A percentile compares a stretch with the other conserved stretches of the same genome.
phyloP scores from a whole-genome alignment of 495 filamentous ascomycete species.

The Aspergillus ellipticus region DNA sequence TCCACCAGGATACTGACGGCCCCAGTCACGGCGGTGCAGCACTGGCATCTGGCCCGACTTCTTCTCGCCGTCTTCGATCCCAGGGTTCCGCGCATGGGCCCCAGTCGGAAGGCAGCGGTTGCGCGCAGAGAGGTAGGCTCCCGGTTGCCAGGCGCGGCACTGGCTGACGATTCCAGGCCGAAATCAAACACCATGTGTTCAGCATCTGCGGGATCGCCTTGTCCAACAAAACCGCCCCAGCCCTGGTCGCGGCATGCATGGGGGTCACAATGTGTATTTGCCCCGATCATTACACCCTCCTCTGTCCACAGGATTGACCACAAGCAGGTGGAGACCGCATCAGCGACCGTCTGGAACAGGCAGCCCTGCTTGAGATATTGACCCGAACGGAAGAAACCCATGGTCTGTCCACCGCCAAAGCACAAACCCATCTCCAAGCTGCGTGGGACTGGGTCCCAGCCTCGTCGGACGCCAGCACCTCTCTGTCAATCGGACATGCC shows the following conservation, averaged over 20 bases:
- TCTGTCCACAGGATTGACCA: no score
- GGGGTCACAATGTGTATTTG: not conserved
- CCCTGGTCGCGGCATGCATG: constrained; percentile 4
- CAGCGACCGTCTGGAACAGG: not conserved
- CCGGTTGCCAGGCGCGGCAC: not conserved
- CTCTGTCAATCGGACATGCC: no score
- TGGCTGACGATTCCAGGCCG: not conserved
- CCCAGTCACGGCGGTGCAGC: constrained; percentile 27
- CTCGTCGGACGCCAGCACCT: not conserved
- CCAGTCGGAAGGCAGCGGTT: not conserved
- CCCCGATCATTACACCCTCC: not conserved
- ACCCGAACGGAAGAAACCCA: not conserved
- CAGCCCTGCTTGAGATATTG: not conserved
- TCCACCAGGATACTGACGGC: constrained; percentile 5
- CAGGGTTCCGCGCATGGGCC: constrained; percentile 27
- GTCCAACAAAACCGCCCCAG: constrained; percentile 5
- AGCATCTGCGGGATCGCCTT: constrained; percentile 1
- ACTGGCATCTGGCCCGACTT: constrained; percentile 32
- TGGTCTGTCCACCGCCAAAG: not conserved
- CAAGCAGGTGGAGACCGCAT: constrained; percentile 6
- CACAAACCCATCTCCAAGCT: not conserved
- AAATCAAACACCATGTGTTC: not conserved
- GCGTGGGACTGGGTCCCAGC: not conserved
- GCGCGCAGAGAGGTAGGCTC: not conserved
- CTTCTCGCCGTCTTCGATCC: constrained; percentile 36